These are phyloP conservation scores for Candida schatavii DNA, from an alignment of 805 yeast species.

Conservation along the genomic window DNA sequence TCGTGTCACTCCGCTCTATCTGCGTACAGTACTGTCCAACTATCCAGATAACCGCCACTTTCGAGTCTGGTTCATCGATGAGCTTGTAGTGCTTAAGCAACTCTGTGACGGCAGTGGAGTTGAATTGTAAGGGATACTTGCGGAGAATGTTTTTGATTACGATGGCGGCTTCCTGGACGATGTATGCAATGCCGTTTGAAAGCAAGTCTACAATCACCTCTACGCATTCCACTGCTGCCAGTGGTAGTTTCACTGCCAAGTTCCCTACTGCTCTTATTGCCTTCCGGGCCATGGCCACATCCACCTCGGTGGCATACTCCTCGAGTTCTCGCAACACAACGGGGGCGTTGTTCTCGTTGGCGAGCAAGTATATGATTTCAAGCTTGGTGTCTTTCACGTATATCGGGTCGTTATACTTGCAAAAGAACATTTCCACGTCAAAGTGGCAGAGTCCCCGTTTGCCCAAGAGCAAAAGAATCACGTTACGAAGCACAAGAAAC, in stretches of 20 bases:
- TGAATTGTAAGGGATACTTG: constrained; percentile 62
- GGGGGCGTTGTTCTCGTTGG: constrained; percentile 58
- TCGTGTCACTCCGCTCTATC: constrained; percentile 38
- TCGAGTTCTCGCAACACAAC: constrained; percentile 70
- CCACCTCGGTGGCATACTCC: constrained; percentile 86
- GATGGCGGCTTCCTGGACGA: constrained; percentile 76
- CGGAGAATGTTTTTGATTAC: constrained; percentile 76
- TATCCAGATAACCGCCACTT: constrained; percentile 79
- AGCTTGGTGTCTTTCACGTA: constrained; percentile 87
- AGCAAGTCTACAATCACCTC: constrained; percentile 57
- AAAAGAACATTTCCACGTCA: constrained; percentile 79
- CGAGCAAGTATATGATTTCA: constrained; percentile 79
- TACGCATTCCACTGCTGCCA: constrained; percentile 63
- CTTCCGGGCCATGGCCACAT: constrained; percentile 79
- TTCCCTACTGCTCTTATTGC: constrained; percentile 90
- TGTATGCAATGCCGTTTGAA: constrained; percentile 63
- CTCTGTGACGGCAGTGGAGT: constrained; percentile 26
- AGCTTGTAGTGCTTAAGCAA: constrained; percentile 34
- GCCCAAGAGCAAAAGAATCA: constrained; percentile 68
- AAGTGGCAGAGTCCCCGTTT: constrained; percentile 56
- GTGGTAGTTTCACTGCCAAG: constrained; percentile 71
- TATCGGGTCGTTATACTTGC: constrained; percentile 80
- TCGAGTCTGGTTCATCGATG: constrained; percentile 75
- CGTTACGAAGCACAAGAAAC: constrained; percentile 77
- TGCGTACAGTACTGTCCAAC: constrained; percentile 64